Evolutionary conservation across 495 filamentous ascomycete species (phyloP).

Genomic region (Clohesyomyces aquaticus): DNA sequence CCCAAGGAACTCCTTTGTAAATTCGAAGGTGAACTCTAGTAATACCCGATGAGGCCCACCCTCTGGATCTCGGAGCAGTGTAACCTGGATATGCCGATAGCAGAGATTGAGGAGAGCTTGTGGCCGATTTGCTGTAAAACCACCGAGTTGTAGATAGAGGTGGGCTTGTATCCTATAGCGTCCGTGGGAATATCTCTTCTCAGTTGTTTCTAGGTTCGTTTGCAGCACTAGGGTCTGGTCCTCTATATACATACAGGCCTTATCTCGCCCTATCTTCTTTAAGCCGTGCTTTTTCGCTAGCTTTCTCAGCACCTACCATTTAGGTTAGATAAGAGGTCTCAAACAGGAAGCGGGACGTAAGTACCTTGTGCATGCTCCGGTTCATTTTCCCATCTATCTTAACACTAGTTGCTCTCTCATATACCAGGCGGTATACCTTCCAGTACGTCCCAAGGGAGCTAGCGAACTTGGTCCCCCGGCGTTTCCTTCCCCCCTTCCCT

Average conservation of each 20-base stretch:
- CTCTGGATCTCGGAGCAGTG: no score
- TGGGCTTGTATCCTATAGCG: conserved; percentile 26
- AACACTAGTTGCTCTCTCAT: neutral
- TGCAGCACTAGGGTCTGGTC: conserved; percentile 14
- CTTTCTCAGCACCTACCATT: conserved; percentile 11
- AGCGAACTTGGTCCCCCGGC: neutral
- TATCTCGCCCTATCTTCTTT: conserved; percentile 23
- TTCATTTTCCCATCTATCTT: neutral
- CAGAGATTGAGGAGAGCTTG: no score
- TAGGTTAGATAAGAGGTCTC: neutral
- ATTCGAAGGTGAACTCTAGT: no score
- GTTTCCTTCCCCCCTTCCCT: neutral
- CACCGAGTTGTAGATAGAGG: neutral
- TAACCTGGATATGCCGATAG: no score
- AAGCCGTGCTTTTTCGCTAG: conserved; percentile 10
- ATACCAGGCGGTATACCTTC: neutral
- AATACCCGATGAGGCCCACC: no score
- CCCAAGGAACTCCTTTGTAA: no score
- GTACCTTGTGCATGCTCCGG: neutral
- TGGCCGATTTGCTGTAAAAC: neutral
- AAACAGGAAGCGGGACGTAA: neutral
- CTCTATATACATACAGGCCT: conserved; percentile 26
- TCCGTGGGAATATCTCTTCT: conserved; percentile 23
- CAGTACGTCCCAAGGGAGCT: neutral
- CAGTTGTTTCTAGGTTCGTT: conserved; percentile 22